Conservation (phyloP, 2,329 filamentous ascomycete species). For the Alternaria hordeiaustralica region DNA sequence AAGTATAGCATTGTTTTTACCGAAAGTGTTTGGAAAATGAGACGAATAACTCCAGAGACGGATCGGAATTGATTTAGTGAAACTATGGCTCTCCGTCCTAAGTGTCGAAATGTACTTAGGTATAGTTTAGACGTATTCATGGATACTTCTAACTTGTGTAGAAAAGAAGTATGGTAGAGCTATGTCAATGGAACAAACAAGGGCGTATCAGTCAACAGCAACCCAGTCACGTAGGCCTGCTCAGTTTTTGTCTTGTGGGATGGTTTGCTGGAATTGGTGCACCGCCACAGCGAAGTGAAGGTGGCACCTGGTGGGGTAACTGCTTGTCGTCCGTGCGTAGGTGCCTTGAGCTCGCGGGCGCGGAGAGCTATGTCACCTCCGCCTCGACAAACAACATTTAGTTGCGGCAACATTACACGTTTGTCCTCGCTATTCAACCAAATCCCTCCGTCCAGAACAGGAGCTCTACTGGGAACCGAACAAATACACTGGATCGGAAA, state of each 20-base stretch:
- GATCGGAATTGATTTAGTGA: too few relatives aligned
- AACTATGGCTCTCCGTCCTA: too few relatives aligned
- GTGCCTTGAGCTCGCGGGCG: slow-evolving; percentile 34
- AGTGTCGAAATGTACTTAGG: too few relatives aligned
- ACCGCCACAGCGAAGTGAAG: slow-evolving; percentile 16
- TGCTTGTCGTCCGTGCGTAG: slow-evolving; percentile 19
- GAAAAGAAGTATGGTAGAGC: too few relatives aligned
- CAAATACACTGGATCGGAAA: neutral
- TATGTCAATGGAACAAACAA: too few relatives aligned
- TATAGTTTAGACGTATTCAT: too few relatives aligned
- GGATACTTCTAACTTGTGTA: too few relatives aligned
- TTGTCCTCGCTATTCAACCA: neutral
- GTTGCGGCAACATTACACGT: neutral
- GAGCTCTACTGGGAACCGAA: neutral
- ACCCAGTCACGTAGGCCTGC: too few relatives aligned
- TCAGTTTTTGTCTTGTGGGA: too few relatives aligned
- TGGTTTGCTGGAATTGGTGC: neutral
- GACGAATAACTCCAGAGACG: too few relatives aligned
- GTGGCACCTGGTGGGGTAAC: slow-evolving; percentile 6
- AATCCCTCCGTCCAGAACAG: neutral
- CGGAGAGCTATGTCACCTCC: slow-evolving; percentile 29
- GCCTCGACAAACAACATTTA: slow-evolving; percentile 8
- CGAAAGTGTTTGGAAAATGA: neutral
- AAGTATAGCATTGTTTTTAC: neutral
- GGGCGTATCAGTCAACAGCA: too few relatives aligned